Evolutionary conservation across 352 stramenopile species (phyloP).

Genomic region (Albugo candida): DNA sequence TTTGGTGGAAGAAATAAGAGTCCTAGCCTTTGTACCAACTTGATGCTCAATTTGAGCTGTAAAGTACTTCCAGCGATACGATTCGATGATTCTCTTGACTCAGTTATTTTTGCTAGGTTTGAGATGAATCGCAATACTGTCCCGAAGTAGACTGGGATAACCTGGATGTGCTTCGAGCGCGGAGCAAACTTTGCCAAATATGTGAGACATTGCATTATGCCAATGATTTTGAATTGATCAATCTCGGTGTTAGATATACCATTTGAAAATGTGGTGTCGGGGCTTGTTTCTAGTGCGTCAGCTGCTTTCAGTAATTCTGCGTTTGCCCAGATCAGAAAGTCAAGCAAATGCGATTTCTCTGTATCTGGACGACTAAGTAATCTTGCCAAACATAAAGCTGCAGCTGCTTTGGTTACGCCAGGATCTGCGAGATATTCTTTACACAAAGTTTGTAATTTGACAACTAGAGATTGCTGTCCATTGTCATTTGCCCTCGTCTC

Average conservation of each 20-base stretch:
- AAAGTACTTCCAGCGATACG: conserved; percentile 41
- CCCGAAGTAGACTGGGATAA: conserved; percentile 52
- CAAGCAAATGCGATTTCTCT: conserved; percentile 62
- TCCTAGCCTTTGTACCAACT: conserved; percentile 91
- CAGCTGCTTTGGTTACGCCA: conserved; percentile 79
- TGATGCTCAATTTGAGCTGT: conserved; percentile 89
- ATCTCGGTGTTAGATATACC: conserved; percentile 7
- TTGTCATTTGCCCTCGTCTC: neutral
- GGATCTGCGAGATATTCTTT: conserved; percentile 74
- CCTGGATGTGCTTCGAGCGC: conserved; percentile 39
- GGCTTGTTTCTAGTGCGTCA: neutral
- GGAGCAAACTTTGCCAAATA: conserved; percentile 68
- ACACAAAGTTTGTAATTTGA: conserved; percentile 61
- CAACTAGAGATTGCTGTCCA: conserved; percentile 33
- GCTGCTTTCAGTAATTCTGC: conserved; percentile 21
- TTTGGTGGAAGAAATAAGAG: conserved; percentile 88
- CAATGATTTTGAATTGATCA: conserved; percentile 61
- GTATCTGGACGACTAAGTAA: conserved; percentile 93
- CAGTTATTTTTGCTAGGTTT: conserved; percentile 32
- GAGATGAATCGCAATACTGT: conserved; percentile 51
- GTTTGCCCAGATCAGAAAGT: conserved; percentile 81
- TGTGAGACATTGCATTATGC: conserved; percentile 57
- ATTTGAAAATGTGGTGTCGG: neutral
- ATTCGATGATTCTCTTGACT: conserved; percentile 14
- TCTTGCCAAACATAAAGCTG: conserved; percentile 84